Percentiles rank a stretch among this genome's conserved stretches.
phyloP scores from a whole-genome alignment of 352 stramenopile species.

The Phytophthora vignae region DNA sequence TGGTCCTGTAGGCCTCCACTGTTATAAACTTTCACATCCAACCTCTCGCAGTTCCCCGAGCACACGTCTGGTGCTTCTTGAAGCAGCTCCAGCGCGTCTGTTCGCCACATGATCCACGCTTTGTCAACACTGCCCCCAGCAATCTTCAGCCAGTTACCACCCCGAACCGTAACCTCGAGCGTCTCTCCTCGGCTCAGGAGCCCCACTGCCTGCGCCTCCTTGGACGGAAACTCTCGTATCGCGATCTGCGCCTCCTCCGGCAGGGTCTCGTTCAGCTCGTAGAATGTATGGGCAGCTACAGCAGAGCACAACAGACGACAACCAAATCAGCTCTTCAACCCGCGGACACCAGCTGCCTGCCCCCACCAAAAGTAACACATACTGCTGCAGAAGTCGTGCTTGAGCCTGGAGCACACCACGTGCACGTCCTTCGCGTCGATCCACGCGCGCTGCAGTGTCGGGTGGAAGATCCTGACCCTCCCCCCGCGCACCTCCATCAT shows the following conservation, averaged over 20 bases:
- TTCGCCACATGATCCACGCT: constrained; percentile 80
- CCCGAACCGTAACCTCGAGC: constrained; percentile 57
- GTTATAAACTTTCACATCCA: too few species aligned
- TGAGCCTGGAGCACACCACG: constrained; percentile 51
- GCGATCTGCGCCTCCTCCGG: constrained; percentile 72
- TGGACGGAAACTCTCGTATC: constrained; percentile 68
- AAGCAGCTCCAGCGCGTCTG: constrained; percentile 56
- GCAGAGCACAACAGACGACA: constrained; percentile 1
- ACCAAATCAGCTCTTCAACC: constrained; percentile 15
- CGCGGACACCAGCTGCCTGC: background rate
- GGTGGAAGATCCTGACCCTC: constrained; percentile 50
- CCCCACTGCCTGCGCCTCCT: constrained; percentile 61
- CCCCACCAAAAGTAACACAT: constrained; percentile 10
- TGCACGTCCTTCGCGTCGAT: constrained; percentile 57
- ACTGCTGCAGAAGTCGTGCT: constrained; percentile 61
- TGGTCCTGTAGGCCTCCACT: background rate
- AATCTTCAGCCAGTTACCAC: constrained; percentile 68
- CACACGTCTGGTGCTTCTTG: constrained; percentile 43
- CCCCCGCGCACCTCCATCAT: constrained; percentile 42
- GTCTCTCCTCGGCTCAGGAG: constrained; percentile 62
- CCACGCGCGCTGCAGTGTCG: constrained; percentile 60
- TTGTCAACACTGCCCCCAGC: constrained; percentile 30
- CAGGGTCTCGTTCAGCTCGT: constrained; percentile 58
- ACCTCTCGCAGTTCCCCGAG: constrained; percentile 28
- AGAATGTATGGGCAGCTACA: constrained; percentile 60